Base-by-base conservation (phyloP, 768 basidiomycete species). In the Coprinellus micaceus region DNA sequence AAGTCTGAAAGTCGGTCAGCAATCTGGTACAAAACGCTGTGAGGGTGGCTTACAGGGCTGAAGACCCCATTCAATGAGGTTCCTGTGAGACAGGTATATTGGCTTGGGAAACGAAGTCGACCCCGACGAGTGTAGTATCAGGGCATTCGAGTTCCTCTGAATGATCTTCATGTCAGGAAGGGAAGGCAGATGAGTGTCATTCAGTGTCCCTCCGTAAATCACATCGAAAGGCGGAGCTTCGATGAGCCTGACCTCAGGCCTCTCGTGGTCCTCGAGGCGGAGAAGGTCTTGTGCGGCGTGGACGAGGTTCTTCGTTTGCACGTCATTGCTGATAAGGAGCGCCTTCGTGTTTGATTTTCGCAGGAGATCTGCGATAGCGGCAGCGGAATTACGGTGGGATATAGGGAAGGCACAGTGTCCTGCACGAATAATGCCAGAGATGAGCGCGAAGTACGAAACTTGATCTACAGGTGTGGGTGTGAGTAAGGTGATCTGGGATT, bases 301-400 rank as follows among this genome's bases (percentile, higher is more conserved):
- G 3, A 61, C 58, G 3, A 67, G 58, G 2, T 44, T 52, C 45
- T 62, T 61, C 56, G 60, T 68, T 2, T 61, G 45, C 9, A 53
- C 53, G 12, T 70, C 68, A 1, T 52, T 17, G 52, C 67, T 63
- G 1, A 68, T 59, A 41, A 67, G 60, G 15, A 75, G n/a, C 48
- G 66, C 58, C n/a, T 37, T 52, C n/a, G 59, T 64, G 10, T 50
- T 47, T 37, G 57, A 62, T 26, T 60, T 63, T 39, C 64, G 61
- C 58, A 80, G 65, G 19, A 83, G 68, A 58, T 80, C 74, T 1
- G 77, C 77, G 24, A 77, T 71, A 4, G 79, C 80, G 4, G 71
- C 64, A 0, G 76, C 69, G 0, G 79, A 80, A 63, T 81, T 82
- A 58, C 77, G 71, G 4, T 74, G 68, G 4, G 76, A 77, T 4